A percentile compares a stretch with the other conserved stretches of the same genome.
phyloP scores from a whole-genome alignment of 306 rosid genomes.

The Ammopiptanthus mongolicus region DNA sequence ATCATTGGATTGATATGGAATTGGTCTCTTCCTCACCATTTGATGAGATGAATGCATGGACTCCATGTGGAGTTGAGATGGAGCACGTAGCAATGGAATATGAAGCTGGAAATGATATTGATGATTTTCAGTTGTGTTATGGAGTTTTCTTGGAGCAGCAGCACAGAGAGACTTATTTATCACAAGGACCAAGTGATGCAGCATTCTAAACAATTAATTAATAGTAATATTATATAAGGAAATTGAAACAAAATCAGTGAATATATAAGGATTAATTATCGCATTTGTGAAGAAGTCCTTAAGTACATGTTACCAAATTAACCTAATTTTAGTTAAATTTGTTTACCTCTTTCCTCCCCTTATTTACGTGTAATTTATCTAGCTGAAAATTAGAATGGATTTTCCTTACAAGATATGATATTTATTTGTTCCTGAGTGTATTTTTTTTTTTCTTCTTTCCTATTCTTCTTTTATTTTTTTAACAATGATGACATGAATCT shows the following conservation, averaged over 20 bases:
- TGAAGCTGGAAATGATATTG: slow-evolving; percentile 19
- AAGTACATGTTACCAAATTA: neutral
- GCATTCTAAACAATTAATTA: neutral
- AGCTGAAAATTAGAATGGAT: neutral
- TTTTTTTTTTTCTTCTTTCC: too few species aligned
- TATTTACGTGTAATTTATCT: neutral
- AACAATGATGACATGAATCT: neutral
- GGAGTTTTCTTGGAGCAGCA: slow-evolving; percentile 32
- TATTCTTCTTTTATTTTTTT: too few species aligned
- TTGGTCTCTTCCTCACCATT: slow-evolving; percentile 19
- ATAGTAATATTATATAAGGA: neutral
- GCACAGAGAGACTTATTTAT: neutral
- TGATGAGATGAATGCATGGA: slow-evolving; percentile 32
- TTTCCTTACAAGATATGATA: neutral
- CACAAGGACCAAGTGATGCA: slow-evolving; percentile 14
- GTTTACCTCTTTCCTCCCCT: neutral
- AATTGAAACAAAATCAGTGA: neutral
- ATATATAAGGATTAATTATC: neutral
- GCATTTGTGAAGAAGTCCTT: neutral
- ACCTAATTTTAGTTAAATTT: neutral
- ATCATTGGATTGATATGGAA: slow-evolving; percentile 32
- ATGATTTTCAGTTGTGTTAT: slow-evolving; percentile 17
- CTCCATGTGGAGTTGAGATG: slow-evolving; percentile 20
- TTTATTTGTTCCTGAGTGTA: neutral
- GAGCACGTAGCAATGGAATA: slow-evolving; percentile 13